Evolutionary conservation across 495 filamentous ascomycete species (phyloP).

Genomic region (Rusavskia elegans): DNA sequence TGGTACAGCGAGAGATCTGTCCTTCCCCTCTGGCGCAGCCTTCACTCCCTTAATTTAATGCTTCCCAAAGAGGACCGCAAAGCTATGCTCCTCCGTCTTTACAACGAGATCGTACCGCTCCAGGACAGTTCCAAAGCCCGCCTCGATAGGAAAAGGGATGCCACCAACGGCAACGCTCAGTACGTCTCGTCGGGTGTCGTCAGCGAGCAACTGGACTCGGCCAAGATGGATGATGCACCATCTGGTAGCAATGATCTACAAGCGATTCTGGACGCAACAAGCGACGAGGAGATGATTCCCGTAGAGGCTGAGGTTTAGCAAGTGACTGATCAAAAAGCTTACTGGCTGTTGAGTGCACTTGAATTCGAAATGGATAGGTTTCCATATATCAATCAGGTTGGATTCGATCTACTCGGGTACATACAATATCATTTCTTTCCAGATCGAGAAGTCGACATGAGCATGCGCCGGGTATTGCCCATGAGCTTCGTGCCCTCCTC

Average conservation of each 20-base stretch:
- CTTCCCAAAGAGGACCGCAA: slow-evolving; percentile 88
- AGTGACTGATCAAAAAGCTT: no score
- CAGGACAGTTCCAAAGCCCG: slow-evolving; percentile 24
- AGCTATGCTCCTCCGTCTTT: slow-evolving; percentile 82
- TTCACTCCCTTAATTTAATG: slow-evolving; percentile 85
- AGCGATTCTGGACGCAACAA: not conserved
- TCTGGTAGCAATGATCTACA: not conserved
- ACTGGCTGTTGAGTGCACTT: no score
- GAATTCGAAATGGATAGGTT: no score
- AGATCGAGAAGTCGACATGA: no score
- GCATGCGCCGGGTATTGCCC: no score
- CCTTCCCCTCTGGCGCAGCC: slow-evolving; percentile 78
- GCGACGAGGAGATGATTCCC: not conserved
- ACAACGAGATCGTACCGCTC: slow-evolving; percentile 66
- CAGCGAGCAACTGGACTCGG: not conserved
- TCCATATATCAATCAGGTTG: no score
- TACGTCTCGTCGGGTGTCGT: not conserved
- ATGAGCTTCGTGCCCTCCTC: no score
- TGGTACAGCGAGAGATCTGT: slow-evolving; percentile 53
- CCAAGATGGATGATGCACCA: not conserved
- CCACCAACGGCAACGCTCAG: not conserved
- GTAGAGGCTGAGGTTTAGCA: not conserved
- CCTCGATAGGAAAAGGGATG: slow-evolving; percentile 3
- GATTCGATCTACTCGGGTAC: no score
- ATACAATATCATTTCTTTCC: no score